Evolutionary conservation across 2,329 filamentous ascomycete species (phyloP).

Genomic region (Dactylonectria estremocensis): DNA sequence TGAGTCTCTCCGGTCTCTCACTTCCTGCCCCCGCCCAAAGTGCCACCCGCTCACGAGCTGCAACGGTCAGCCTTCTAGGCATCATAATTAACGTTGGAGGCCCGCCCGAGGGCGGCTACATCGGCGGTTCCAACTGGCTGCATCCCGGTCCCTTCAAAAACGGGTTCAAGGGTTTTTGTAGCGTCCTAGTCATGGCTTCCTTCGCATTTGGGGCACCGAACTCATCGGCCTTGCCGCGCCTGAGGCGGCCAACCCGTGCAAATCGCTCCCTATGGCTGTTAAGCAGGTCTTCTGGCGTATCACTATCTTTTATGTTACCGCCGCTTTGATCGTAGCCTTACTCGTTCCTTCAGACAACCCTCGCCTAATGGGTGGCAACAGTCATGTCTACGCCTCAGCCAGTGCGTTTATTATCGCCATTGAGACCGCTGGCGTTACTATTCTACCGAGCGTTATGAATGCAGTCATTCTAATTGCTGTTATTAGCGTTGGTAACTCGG

Average conservation of each 20-base stretch:
- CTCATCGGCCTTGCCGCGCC: constrained; percentile 83
- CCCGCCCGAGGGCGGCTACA: constrained; percentile 80
- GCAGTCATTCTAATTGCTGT: constrained; percentile 94
- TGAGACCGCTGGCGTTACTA: constrained; percentile 83
- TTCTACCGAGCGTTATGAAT: constrained; percentile 92
- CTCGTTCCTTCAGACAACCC: constrained; percentile 82
- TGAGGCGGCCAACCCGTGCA: constrained; percentile 82
- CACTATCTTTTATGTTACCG: constrained; percentile 90
- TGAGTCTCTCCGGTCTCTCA: constrained; percentile 62
- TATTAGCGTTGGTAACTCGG: constrained; percentile 90
- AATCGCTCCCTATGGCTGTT: constrained; percentile 87
- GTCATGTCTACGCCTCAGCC: constrained; percentile 76
- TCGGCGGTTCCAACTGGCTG: constrained; percentile 84
- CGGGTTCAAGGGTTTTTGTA: constrained; percentile 86
- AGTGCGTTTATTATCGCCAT: constrained; percentile 97
- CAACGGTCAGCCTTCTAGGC: constrained; percentile 77
- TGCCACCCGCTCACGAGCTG: constrained; percentile 23
- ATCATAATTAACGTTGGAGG: constrained; percentile 90
- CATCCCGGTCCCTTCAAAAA: constrained; percentile 88
- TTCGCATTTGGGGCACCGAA: constrained; percentile 85
- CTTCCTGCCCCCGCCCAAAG: background rate
- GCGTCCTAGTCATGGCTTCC: constrained; percentile 81
- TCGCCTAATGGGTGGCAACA: constrained; percentile 71
- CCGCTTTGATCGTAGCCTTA: constrained; percentile 84
- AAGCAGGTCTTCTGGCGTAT: constrained; percentile 98